Conservation (phyloP, 305 asterid genomes). For the Euphrasia arctica region DNA sequence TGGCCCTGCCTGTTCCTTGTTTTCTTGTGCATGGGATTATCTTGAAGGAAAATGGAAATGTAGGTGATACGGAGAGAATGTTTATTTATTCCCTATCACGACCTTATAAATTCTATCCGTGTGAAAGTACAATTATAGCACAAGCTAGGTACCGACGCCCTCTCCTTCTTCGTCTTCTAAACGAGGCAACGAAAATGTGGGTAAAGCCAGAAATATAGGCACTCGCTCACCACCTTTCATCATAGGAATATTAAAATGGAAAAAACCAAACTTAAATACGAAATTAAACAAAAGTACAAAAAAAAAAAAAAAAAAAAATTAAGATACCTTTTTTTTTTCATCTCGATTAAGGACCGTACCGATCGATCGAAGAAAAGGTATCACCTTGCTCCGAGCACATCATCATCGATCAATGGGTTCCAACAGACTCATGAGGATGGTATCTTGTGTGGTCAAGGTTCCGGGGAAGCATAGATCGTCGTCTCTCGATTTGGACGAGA, state of each 20-base stretch:
- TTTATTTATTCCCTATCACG: constrained; percentile 35
- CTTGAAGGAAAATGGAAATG: constrained; percentile 73
- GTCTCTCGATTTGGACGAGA: not conserved
- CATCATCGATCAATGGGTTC: not conserved
- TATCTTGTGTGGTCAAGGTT: not conserved
- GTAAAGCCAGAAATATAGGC: no score
- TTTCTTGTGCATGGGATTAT: constrained; percentile 63
- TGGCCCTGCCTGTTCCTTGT: no score
- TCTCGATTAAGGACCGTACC: not conserved
- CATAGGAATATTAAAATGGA: not conserved
- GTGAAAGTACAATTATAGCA: not conserved
- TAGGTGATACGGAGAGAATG: constrained; percentile 92
- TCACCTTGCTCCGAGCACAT: not conserved
- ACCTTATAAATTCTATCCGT: not conserved
- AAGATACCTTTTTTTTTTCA: no score
- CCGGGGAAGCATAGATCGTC: not conserved
- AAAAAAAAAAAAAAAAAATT: no score
- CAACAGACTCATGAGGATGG: not conserved
- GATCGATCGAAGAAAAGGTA: not conserved
- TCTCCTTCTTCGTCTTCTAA: no score
- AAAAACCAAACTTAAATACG: not conserved
- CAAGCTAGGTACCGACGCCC: no score
- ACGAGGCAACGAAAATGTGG: no score
- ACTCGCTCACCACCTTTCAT: no score
- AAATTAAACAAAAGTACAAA: not conserved